Base-by-base conservation (phyloP, 768 basidiomycete species). In the Exsudoporus frostii region DNA sequence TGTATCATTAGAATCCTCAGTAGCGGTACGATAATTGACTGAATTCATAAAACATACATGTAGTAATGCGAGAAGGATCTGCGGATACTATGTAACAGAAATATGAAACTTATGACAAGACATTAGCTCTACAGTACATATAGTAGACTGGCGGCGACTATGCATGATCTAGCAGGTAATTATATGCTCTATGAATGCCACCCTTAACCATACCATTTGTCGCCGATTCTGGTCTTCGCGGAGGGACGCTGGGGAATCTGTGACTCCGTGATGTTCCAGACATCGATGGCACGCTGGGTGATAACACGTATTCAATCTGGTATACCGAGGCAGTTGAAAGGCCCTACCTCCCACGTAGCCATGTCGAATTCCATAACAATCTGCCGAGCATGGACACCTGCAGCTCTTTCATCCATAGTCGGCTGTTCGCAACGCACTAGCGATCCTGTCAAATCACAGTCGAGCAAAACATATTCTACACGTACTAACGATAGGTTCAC, bases 361-460 rank as follows among this genome's bases (percentile, higher is more conserved):
- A 90, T 86, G 59, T 96, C 94, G 61, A 98, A 85, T 68, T 98
- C 94, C 57, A 97, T 76, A 1, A 99, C 89, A 57, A 92, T 81
- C 67, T 99, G 96, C 41, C 83, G 81, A 64, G 89, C 92, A 56
- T 77, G 76, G 34, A 90, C 73, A 2, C 87, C 85, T 0, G 76
- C 74, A 1, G 70, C 71, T 55, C 85, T 85, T 57, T 91, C 86
- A 20, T 84, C 77, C 49, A 82, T 75, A 15, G 72, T 78, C 0
- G 90, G 87, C 24, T 79, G 74, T 55, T 86, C 81, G 62, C 88
- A 87, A 11, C 78, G 64, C 68, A 76, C 90, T 92, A 56, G 10
- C 36, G 37, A 49, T 4, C 7, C 0, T 27, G 25, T 56, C 19
- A 47, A 22, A 47, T 8, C 8, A 19, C 13, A 14, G 20, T 7